Evolutionary conservation across 2,329 filamentous ascomycete genomes (phyloP), one percentile per base, ranked within the genome.

Genomic region (Triangularia setosa): DNA sequence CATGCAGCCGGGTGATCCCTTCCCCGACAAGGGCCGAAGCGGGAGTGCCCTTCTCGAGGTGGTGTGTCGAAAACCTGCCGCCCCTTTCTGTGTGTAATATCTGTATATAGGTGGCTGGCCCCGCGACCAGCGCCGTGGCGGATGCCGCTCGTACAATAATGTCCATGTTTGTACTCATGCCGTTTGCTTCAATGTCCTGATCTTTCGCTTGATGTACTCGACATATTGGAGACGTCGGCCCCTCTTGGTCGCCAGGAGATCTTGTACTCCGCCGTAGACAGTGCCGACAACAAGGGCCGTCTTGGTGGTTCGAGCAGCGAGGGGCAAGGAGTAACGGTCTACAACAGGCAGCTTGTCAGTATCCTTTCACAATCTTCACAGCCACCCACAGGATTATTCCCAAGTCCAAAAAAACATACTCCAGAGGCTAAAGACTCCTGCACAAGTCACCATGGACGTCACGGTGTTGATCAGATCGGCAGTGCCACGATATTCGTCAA

Each of bases 381-480:
- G 28, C 56, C 48, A 14, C 21, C 18, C 27, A 8, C 57, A 53
- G 33, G 16, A 63, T 52, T 30, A 44, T 16, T 2, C 23, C 16
- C 24, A 56, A 25, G 11, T 16, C 24, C 4, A 28, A 28, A 9
- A 27, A 16, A 24, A 44, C 62, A 18, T 83, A 93, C 92, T 91
- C 86, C 91, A 90, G 64, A 93, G 79, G 74, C 93, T 96, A 81
- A 97, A 97, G 8, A 88, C 83, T 1, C 94, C 94, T 0, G 93
- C 92, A 35, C 95, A 89, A 0, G 90, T 90, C 75, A 97, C 80
- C 56, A 91, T 93, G 25, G 95, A 93, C 64, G 93, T 83, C 5
- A 92, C 86, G 0, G 91, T 96, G 68, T 90, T 94, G 71, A 92
- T 74, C 72, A 93, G 88, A 76, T 98, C 94, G 75, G 87, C 86